Base-by-base conservation (phyloP, 768 basidiomycete genomes). In the Gloeostereum incarnatum region DNA sequence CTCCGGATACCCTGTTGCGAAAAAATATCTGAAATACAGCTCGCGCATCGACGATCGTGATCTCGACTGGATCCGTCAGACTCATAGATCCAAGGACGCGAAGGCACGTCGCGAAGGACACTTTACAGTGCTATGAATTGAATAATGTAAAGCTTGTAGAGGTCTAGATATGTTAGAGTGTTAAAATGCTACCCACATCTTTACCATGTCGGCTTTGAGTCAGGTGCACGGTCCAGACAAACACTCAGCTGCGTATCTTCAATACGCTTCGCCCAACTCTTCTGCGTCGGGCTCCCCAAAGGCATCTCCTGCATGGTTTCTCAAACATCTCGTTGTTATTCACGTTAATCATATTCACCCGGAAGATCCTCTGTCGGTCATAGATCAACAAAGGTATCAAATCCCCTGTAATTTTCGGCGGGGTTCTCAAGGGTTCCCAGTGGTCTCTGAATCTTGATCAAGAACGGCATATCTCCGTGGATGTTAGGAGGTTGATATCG, bases 381-480 rank as follows among this genome's bases (percentile, higher is more conserved):
- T 59, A 55, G 14, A 58, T 45, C 43, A 56, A 39, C 50, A 45
- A 23, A 10, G 31, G 20, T 16, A 14, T 19, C 17, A 27, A 20
- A 6, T 45, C 49, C n/a, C n/a, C n/a, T n/a, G n/a, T n/a, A n/a
- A n/a, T n/a, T n/a, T n/a, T n/a, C n/a, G n/a, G n/a, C 3, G 18
- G 36, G 6, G 22, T 36, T 34, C 16, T n/a, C n/a, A n/a, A n/a
- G n/a, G n/a, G n/a, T n/a, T n/a, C n/a, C 29, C n/a, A 35, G 5
- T 4, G 32, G 40, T 17, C 45, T 36, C 44, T 59, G 56, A 1
- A 57, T 39, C 44, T 57, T 59, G 39, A 57, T 41, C 10, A 59
- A 31, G 42, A 59, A 57, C 2, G 42, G 40, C 19, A 43, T 39
- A 8, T 51, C 42, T 8, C 49, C 46, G 37, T 53, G 55, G 5